Base-by-base conservation (phyloP, 148 eudicot genomes). In the Rhododendron ferrugineum region DNA sequence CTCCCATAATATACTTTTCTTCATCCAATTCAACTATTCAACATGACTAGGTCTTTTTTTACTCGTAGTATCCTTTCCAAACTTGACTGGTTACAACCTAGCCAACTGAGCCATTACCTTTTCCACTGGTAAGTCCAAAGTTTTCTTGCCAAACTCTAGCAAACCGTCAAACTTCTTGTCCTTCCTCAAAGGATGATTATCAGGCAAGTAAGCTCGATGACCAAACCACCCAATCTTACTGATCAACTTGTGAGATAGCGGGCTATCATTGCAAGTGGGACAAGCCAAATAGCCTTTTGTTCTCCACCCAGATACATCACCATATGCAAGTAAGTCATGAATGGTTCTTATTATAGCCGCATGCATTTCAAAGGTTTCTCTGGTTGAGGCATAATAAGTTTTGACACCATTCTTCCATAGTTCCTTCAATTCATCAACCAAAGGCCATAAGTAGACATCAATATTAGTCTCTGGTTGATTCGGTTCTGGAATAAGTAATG, bases 401-500 rank as follows among this genome's bases (percentile, higher is more conserved):
- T 0, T 4, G 1, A 50, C 82, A 47, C 82, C 82, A 47, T 46
- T 42, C 23, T 26, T 16, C 64, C 82, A 79, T 13, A 79, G 7
- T 6, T 79, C 64, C 7, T 79, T 79, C 34, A 79, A 79, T 14
- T 79, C 64, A 13, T 79, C 82, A n/a, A 79, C 62, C 36, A 79
- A 28, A 3, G 62, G 82, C 11, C 64, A 8, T 6, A 78, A n/a
- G 52, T 78, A 42, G 49, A 78, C 80, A 78, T 46, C 40, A 13
- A 79, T 47, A 50, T 79, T 78, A 78, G 18, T 42, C 42, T 34
- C 28, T 0, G 80, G 56, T 5, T 28, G 42, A 74, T 20, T 58
- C 1, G 81, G 81, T 9, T 75, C 37, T 6, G 72, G 86, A 68
- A 76, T 76, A 32, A 84, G 62, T 79, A 77, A 77, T 7, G 73